phyloP scores from a whole-genome alignment of 2,329 filamentous ascomycete genomes.

The Cadophora sp. region DNA sequence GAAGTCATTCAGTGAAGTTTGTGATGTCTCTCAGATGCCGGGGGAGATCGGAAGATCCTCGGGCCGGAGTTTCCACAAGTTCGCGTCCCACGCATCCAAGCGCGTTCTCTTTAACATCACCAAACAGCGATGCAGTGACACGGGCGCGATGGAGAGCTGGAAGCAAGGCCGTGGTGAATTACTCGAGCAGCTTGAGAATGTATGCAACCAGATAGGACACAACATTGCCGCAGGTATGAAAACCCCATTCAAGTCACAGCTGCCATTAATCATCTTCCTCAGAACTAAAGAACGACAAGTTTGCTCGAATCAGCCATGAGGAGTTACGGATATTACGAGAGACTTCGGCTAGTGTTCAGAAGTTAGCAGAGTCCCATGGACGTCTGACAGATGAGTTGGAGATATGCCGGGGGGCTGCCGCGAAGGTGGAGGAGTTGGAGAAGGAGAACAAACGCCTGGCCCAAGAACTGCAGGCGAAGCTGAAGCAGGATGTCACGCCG shows the following conservation, averaged over 20 bases:
- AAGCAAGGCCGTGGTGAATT: constrained; percentile 35
- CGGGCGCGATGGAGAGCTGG: constrained; percentile 40
- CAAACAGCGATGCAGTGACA: constrained; percentile 2
- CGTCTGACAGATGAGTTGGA: constrained; percentile 34
- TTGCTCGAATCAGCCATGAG: constrained; percentile 25
- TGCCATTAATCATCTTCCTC: constrained; percentile 3
- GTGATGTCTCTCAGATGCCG: neutral
- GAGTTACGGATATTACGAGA: constrained; percentile 30
- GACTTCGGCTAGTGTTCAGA: constrained; percentile 25
- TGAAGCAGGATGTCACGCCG: constrained; percentile 13
- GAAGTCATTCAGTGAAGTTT: no score
- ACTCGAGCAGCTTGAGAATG: constrained; percentile 33
- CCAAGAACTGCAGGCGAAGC: constrained; percentile 26
- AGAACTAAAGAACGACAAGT: constrained; percentile 35
- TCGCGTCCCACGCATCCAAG: constrained; percentile 6
- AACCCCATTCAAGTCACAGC: neutral
- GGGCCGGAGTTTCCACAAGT: neutral
- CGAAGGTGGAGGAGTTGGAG: constrained; percentile 32
- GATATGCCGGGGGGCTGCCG: constrained; percentile 22
- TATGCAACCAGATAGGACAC: constrained; percentile 35
- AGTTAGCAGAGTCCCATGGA: constrained; percentile 29
- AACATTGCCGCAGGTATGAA: constrained; percentile 36
- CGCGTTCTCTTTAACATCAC: constrained; percentile 1
- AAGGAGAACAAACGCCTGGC: constrained; percentile 37
- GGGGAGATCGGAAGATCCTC: neutral